Conservation (phyloP, 2,329 filamentous ascomycete species). For the Trichophyton equinum region DNA sequence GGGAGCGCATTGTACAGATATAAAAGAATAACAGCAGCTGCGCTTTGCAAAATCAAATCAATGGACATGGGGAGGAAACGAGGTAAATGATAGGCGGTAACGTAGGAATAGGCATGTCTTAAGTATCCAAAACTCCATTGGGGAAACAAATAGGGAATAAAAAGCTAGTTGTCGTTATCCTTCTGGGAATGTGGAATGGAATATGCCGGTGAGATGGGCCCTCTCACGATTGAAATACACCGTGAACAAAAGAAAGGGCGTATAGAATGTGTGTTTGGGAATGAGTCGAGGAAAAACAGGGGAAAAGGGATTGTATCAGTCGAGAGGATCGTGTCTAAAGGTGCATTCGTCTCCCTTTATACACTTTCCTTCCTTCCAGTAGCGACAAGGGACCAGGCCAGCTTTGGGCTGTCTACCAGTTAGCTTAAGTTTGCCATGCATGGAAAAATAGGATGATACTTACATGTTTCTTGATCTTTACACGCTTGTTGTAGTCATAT, state of each 20-base stretch:
- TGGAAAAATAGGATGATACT: slow-evolving; percentile 9
- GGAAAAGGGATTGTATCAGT: neutral
- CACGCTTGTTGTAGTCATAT: slow-evolving; percentile 24
- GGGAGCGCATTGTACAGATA: neutral
- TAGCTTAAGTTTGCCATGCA: neutral
- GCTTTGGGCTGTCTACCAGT: slow-evolving; percentile 26
- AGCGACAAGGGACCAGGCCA: slow-evolving; percentile 38
- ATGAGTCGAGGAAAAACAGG: neutral
- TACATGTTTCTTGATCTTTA: slow-evolving; percentile 29
- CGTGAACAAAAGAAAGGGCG: neutral
- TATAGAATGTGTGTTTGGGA: neutral
- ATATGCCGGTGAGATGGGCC: too few relatives aligned
- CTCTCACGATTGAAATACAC: neutral
- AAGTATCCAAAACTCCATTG: neutral
- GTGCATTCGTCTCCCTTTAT: slow-evolving; percentile 42
- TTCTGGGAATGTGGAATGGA: too few relatives aligned
- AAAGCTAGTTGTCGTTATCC: neutral
- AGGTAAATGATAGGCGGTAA: too few relatives aligned
- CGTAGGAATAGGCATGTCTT: neutral
- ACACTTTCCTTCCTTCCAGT: slow-evolving; percentile 43
- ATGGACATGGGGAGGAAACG: neutral
- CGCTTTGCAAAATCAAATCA: neutral
- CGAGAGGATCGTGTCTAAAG: slow-evolving; percentile 33
- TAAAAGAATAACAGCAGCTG: neutral
- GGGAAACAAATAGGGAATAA: neutral